Conservation (phyloP, 1,139 yeast species). For the Nadsonia starkeyi-henricii region DNA sequence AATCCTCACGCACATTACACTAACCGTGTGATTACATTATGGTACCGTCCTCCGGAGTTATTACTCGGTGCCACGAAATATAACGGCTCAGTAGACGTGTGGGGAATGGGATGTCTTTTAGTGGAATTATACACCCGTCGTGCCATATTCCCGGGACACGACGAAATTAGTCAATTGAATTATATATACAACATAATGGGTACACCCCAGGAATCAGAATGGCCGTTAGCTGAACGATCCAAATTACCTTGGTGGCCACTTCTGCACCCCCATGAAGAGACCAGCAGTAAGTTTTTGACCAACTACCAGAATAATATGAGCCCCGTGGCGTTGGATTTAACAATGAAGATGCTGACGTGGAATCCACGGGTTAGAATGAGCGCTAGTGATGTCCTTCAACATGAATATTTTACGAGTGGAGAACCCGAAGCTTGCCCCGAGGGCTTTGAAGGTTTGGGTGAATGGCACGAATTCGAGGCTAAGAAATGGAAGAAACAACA, state of each 20-base stretch:
- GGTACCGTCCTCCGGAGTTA: conserved; percentile 97
- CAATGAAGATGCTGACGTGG: conserved; percentile 44
- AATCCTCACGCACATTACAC: conserved; percentile 41
- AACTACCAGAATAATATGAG: conserved; percentile 31
- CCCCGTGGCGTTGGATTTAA: conserved; percentile 50
- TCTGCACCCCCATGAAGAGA: conserved; percentile 45
- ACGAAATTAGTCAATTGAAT: conserved; percentile 72
- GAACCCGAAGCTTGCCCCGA: conserved; percentile 39
- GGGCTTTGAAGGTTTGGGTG: conserved; percentile 49
- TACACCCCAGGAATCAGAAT: conserved; percentile 56
- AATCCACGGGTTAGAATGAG: conserved; percentile 55
- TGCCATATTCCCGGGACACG: conserved; percentile 78
- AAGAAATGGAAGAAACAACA: conserved; percentile 39
- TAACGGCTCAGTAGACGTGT: conserved; percentile 82
- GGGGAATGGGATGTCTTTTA: conserved; percentile 93
- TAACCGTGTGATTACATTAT: conserved; percentile 83
- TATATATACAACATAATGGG: conserved; percentile 78
- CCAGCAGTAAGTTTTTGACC: conserved; percentile 34
- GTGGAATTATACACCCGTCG: conserved; percentile 62
- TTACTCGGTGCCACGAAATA: conserved; percentile 81
- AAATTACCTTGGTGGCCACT: conserved; percentile 87
- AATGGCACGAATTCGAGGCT: conserved; percentile 97
- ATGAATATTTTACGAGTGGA: conserved; percentile 54
- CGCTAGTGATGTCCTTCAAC: conserved; percentile 48
- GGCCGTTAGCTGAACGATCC: conserved; percentile 54